Evolutionary conservation across 1,284 basidiomycete genomes (phyloP), one percentile per base, ranked within the genome.

Genomic region (Microstroma glucosiphilum): DNA sequence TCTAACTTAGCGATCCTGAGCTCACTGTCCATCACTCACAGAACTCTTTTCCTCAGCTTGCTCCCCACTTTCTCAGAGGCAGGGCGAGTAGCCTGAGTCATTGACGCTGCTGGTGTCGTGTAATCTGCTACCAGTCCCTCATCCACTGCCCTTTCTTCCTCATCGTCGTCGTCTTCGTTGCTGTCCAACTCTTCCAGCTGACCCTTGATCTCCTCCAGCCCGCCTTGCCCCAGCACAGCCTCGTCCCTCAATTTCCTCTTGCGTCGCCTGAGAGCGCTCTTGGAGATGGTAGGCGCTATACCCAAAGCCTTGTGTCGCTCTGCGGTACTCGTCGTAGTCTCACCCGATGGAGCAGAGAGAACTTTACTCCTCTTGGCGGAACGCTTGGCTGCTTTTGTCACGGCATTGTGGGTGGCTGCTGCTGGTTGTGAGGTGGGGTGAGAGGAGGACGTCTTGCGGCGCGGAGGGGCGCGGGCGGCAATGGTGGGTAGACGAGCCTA

Each of bases 361-460:
- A 48, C n/a, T 23, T 48, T n/a, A 7, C 23, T n/a, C 17, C 46
- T n/a, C 46, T 48, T 48, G n/a, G 23, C n/a, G 46, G 46, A n/a
- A 7, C 46, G 46, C 46, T 48, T 48, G 46, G 46, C 46, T 48
- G 46, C 46, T 12, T 48, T 48, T 48, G 46, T 48, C n/a, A 48
- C 46, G 30, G 30, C 30, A 37, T 48, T 48, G 46, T n/a, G 46
- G n/a, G 4, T 48, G 46, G 23, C 7, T 3, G 23, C n/a, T 23
- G 17, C 23, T 48, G 46, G 17, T n/a, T n/a, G 46, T 12, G 46
- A 23, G 7, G n/a, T n/a, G 46, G 46, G 46, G 23, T n/a, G 46
- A 48, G 46, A 23, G 46, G 23, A n/a, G n/a, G 46, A n/a, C 46
- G 23, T 48, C 46, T 48, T 48, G 46, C 46, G 46, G 4, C 23